These are phyloP conservation scores for Anthracocystis walkeri DNA, from an alignment of 1,284 basidiomycete species.

Conservation along the genomic window DNA sequence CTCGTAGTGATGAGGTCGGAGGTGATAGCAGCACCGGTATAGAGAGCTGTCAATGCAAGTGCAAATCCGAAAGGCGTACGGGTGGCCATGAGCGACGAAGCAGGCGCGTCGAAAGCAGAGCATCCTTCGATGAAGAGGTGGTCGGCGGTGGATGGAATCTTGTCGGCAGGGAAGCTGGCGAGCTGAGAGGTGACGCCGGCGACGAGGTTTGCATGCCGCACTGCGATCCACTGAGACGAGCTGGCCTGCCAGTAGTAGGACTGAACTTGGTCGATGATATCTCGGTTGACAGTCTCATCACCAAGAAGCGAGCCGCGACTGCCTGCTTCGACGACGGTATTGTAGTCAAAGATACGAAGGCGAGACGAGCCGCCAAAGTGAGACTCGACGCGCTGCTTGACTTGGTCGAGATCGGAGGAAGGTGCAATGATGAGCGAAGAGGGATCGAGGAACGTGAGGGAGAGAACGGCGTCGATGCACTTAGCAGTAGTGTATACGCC, in stretches of 20 bases:
- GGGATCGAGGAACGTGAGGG: constrained; percentile 34
- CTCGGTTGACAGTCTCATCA: constrained; percentile 18
- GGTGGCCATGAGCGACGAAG: constrained; percentile 45
- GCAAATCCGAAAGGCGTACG: constrained; percentile 50
- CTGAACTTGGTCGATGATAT: constrained; percentile 37
- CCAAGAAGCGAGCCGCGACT: constrained; percentile 23
- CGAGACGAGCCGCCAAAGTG: constrained; percentile 40
- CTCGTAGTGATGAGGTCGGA: constrained; percentile 38
- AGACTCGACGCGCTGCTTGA: constrained; percentile 6
- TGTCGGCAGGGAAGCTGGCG: constrained; percentile 60
- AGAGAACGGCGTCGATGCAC: constrained; percentile 31
- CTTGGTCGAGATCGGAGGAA: constrained; percentile 33
- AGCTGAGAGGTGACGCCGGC: constrained; percentile 61
- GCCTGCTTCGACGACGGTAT: constrained; percentile 42
- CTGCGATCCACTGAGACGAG: constrained; percentile 49
- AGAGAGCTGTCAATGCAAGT: constrained; percentile 59
- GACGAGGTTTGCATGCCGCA: constrained; percentile 50
- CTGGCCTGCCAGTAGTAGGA: constrained; percentile 55
- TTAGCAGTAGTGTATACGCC: constrained; percentile 52
- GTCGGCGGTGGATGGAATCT: constrained; percentile 52
- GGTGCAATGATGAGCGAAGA: constrained; percentile 51
- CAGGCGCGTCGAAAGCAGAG: constrained; percentile 15
- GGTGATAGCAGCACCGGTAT: constrained; percentile 62
- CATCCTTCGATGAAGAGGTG: constrained; percentile 53
- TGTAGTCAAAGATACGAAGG: constrained; percentile 42